Evolutionary conservation across 805 yeast species (phyloP).

Genomic region (Starmerella apis): DNA sequence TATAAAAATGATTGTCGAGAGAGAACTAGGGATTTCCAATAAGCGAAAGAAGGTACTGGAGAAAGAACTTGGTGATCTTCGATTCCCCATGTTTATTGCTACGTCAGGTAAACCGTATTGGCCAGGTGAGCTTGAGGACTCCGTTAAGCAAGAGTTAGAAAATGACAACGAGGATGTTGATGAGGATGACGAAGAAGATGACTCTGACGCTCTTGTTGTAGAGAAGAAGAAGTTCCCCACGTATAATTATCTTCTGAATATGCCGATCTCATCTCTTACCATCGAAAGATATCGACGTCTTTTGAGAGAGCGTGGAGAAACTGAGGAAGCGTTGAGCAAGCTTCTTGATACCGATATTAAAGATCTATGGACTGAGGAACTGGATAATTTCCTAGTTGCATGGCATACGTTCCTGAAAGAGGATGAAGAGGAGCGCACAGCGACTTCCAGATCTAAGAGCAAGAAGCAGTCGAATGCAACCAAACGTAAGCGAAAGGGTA

Average conservation of each 20-base stretch:
- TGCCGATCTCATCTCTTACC: slow-evolving; percentile 91
- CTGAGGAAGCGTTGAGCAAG: slow-evolving; percentile 57
- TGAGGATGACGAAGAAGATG: slow-evolving; percentile 36
- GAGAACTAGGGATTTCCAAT: slow-evolving; percentile 59
- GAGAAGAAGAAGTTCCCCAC: slow-evolving; percentile 39
- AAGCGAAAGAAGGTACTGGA: slow-evolving; percentile 57
- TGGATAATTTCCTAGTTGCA: slow-evolving; percentile 56
- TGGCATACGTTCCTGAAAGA: slow-evolving; percentile 60
- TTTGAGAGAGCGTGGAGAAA: slow-evolving; percentile 58
- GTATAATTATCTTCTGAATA: slow-evolving; percentile 79
- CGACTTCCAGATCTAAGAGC: slow-evolving; percentile 26
- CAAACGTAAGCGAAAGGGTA: no score
- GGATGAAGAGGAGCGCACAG: slow-evolving; percentile 52
- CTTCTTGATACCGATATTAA: slow-evolving; percentile 64
- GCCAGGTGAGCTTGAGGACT: slow-evolving; percentile 30
- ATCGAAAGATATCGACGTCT: slow-evolving; percentile 76
- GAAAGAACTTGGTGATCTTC: slow-evolving; percentile 47
- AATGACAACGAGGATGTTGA: slow-evolving; percentile 27
- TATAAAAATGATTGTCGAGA: slow-evolving; percentile 78
- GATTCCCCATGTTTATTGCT: slow-evolving; percentile 58
- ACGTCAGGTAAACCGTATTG: slow-evolving; percentile 56
- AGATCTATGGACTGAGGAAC: slow-evolving; percentile 78
- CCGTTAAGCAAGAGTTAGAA: slow-evolving; percentile 31
- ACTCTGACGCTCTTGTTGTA: slow-evolving; percentile 13
- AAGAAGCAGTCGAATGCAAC: no score